Percentiles rank a stretch among this genome's conserved stretches.
Evolutionary conservation across 306 rosid species (phyloP).

Genomic region (Glycine soja): DNA sequence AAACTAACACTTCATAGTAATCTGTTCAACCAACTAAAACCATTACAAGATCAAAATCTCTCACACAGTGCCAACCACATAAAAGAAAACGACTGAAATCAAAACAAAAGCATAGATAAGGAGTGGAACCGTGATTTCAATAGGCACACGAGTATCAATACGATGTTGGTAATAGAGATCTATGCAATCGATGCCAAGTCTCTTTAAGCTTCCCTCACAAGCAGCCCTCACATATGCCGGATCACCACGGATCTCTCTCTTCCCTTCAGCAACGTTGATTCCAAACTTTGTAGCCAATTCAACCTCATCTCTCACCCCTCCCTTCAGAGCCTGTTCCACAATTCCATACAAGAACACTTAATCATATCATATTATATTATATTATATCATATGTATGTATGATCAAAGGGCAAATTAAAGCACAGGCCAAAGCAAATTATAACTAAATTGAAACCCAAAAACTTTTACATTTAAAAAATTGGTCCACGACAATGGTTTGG

Average conservation of each 20-base stretch:
- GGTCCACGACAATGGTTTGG: no score
- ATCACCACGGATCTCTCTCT: constrained; percentile 60
- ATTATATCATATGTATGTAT: no score
- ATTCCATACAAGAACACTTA: not conserved
- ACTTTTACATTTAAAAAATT: no score
- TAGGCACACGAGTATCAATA: constrained; percentile 67
- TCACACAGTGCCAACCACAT: not conserved
- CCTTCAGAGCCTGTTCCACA: constrained; percentile 51
- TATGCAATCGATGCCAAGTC: constrained; percentile 60
- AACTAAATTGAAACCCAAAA: not conserved
- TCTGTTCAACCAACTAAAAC: not conserved
- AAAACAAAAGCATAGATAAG: not conserved
- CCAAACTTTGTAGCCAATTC: constrained; percentile 75
- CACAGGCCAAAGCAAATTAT: not conserved
- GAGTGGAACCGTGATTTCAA: constrained; percentile 69
- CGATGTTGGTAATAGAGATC: constrained; percentile 88
- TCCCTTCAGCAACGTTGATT: not conserved
- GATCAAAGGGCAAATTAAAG: not conserved
- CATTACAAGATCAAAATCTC: not conserved
- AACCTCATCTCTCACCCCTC: constrained; percentile 55
- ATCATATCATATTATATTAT: not conserved
- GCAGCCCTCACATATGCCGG: constrained; percentile 75
- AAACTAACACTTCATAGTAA: not conserved
- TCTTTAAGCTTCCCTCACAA: constrained; percentile 71
- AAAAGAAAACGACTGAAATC: not conserved